Conservation (phyloP, 2,329 filamentous ascomycete genomes). For the Fusarium sp. region DNA sequence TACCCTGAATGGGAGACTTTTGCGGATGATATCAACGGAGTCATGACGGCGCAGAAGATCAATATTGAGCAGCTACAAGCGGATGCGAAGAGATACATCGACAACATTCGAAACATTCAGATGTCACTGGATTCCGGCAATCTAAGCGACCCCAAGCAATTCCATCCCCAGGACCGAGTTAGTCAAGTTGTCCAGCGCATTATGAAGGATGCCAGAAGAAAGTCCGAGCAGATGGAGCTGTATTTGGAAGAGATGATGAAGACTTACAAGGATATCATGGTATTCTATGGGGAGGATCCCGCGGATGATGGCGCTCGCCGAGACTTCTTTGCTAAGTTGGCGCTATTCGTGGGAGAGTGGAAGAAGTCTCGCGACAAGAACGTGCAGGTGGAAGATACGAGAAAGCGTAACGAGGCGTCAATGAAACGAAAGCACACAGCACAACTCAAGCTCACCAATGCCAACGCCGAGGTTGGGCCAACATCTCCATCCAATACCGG, state of each 20-base stretch:
- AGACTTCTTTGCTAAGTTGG: slow-evolving; percentile 95
- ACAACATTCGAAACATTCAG: slow-evolving; percentile 95
- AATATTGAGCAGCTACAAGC: slow-evolving; percentile 91
- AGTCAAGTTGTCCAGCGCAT: slow-evolving; percentile 88
- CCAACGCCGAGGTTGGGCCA: slow-evolving; percentile 61
- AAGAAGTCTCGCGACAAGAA: slow-evolving; percentile 98
- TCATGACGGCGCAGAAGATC: slow-evolving; percentile 85
- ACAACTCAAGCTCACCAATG: slow-evolving; percentile 70
- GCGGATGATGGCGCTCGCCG: slow-evolving; percentile 90
- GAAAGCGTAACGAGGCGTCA: slow-evolving; percentile 86
- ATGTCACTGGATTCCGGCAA: slow-evolving; percentile 92
- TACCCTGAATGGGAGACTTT: slow-evolving; percentile 97
- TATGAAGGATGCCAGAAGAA: slow-evolving; percentile 97
- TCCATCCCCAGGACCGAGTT: slow-evolving; percentile 96
- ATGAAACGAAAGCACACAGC: slow-evolving; percentile 88
- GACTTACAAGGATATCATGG: slow-evolving; percentile 94
- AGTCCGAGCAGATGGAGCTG: slow-evolving; percentile 94
- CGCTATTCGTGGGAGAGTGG: slow-evolving; percentile 91
- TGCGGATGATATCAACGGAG: slow-evolving; percentile 82
- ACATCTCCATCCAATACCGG: slow-evolving; percentile 80
- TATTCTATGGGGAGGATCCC: slow-evolving; percentile 95
- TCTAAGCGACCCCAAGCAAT: slow-evolving; percentile 94
- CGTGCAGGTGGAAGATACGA: slow-evolving; percentile 80
- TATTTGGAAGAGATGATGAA: slow-evolving; percentile 94
- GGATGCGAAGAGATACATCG: slow-evolving; percentile 92